These are phyloP conservation scores for Salix caprea DNA, from an alignment of 345 rosid genomes.

Conservation along the genomic window DNA sequence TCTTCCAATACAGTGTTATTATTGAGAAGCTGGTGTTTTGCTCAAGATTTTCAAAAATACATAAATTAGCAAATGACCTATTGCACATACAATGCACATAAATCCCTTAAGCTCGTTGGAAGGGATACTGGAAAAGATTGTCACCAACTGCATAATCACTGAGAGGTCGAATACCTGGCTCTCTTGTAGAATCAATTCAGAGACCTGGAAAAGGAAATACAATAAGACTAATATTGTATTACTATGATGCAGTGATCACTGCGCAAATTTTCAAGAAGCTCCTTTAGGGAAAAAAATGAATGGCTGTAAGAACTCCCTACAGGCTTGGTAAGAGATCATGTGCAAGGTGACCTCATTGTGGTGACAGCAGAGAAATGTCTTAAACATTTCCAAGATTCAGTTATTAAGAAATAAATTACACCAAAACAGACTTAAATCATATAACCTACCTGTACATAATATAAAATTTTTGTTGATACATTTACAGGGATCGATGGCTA, in stretches of 20 bases:
- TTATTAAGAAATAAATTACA: not conserved
- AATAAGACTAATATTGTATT: not conserved
- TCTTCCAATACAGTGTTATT: not conserved
- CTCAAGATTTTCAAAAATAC: constrained; percentile 1
- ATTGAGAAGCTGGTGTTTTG: not conserved
- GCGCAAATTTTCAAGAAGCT: not conserved
- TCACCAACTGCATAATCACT: constrained; percentile 69
- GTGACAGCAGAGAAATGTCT: not conserved
- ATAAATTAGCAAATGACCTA: constrained; percentile 13
- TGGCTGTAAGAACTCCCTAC: not conserved
- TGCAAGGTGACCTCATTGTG: not conserved
- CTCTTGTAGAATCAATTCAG: constrained; percentile 74
- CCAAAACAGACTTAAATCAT: not conserved
- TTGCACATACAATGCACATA: constrained; percentile 68
- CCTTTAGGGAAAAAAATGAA: not conserved
- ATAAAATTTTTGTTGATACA: too few relatives aligned
- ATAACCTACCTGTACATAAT: too few relatives aligned
- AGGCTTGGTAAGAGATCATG: not conserved
- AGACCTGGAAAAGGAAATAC: constrained; percentile 50
- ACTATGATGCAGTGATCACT: constrained; percentile 5
- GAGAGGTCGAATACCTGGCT: constrained; percentile 68
- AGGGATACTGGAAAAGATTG: constrained; percentile 56
- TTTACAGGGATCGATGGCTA: too few relatives aligned
- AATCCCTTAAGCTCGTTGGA: constrained; percentile 67
- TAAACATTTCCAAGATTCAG: not conserved